Conservation (phyloP, 208 protist genomes). For the Paratrypanosoma confusum region DNA sequence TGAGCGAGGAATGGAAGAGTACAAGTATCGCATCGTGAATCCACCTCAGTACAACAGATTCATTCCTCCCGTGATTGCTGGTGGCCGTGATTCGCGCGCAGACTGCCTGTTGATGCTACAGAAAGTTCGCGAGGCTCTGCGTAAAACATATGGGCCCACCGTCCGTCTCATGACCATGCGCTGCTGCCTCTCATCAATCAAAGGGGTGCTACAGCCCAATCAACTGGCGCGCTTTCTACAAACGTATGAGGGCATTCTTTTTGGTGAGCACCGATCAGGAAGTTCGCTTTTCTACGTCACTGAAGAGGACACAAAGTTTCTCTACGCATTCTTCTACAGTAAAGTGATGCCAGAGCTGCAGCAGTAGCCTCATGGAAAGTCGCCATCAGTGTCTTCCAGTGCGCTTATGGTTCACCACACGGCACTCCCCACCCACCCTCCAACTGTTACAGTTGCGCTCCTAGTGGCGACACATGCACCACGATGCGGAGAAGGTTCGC, state of each 20-base stretch:
- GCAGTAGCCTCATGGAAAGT: slow-evolving; percentile 8
- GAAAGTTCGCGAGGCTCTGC: slow-evolving; percentile 45
- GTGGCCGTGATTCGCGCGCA: slow-evolving; percentile 40
- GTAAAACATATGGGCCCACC: slow-evolving; percentile 33
- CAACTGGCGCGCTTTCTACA: slow-evolving; percentile 59
- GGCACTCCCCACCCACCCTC: too few species aligned
- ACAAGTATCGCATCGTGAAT: slow-evolving; percentile 40
- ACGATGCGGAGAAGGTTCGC: too few species aligned
- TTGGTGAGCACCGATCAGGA: slow-evolving; percentile 53
- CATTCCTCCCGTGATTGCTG: slow-evolving; percentile 57
- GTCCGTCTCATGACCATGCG: slow-evolving; percentile 80
- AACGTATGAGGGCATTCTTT: slow-evolving; percentile 71
- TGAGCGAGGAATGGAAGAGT: slow-evolving; percentile 49
- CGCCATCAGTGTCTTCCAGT: background rate
- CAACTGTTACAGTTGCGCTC: too few species aligned
- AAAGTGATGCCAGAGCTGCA: slow-evolving; percentile 68
- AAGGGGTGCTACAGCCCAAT: slow-evolving; percentile 39
- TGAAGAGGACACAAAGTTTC: slow-evolving; percentile 78
- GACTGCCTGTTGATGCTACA: slow-evolving; percentile 69
- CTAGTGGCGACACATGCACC: too few species aligned
- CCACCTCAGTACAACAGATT: slow-evolving; percentile 48
- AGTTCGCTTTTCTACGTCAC: slow-evolving; percentile 38
- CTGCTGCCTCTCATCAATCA: slow-evolving; percentile 70
- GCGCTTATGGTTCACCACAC: background rate
- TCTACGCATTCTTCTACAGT: slow-evolving; percentile 83